Conservation (phyloP, 306 rosid genomes). For the Prunus mume region DNA sequence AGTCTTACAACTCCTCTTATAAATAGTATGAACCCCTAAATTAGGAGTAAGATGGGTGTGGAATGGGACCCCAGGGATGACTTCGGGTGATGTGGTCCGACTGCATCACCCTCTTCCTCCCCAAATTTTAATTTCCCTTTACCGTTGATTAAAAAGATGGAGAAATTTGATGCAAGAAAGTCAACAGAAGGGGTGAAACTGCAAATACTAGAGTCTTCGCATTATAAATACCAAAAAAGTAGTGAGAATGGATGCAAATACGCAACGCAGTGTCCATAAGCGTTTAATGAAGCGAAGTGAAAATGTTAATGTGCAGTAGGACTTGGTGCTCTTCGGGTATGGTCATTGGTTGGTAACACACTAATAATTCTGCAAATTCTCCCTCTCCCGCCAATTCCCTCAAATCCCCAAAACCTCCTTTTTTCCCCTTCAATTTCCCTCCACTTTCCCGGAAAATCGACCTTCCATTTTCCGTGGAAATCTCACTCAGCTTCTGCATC, state of each 20-base stretch:
- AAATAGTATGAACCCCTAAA: no score
- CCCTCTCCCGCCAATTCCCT: constrained; percentile 41
- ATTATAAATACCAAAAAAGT: background rate
- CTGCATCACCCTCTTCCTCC: no score
- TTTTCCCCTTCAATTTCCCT: constrained; percentile 6
- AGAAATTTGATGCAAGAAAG: background rate
- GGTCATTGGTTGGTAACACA: background rate
- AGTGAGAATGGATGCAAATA: background rate
- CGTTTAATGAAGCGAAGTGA: background rate
- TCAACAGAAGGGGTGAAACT: no score
- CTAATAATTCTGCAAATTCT: background rate
- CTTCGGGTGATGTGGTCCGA: no score
- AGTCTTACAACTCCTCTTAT: no score
- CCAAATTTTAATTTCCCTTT: no score
- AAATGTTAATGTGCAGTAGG: background rate
- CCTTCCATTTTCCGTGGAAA: background rate
- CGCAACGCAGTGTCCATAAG: background rate
- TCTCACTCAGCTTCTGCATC: background rate
- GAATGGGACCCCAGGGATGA: no score
- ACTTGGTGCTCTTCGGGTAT: background rate
- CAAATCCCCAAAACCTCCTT: constrained; percentile 1
- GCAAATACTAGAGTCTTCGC: background rate
- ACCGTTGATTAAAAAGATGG: no score
- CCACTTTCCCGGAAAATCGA: constrained; percentile 5
- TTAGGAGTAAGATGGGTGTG: no score